Base-by-base conservation (phyloP, 2,329 filamentous ascomycete genomes). In the Cercospora sp. region DNA sequence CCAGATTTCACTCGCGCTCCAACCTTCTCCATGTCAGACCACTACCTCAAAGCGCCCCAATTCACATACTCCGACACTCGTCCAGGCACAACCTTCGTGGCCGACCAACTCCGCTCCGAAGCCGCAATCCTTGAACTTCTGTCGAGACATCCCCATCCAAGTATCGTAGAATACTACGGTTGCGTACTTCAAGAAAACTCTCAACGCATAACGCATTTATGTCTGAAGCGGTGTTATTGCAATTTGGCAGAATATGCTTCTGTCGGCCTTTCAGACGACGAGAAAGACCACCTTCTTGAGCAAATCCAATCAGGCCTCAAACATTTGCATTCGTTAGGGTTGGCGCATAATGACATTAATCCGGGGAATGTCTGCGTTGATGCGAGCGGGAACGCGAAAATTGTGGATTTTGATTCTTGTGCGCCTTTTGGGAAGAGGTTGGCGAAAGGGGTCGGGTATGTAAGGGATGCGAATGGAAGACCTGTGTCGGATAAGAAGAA, bases 391-490 rank as follows among this genome's bases (percentile, higher is more conserved):
- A 69, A 68, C 5, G 73, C 79, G 7, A 72, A 78, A 31, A 73
- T 81, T 57, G 74, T 81, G 42, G 79, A 81, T 68, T 80, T 79
- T 68, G 79, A 77, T 59, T 78, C 77, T 31, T 80, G 77, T 60
- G 60, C 73, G 28, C 72, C 72, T 2, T 75, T 78, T 60, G 77
- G 77, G 4, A 45, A 75, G 63, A 18, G 60, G 20, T 68, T 79
- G 13, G 66, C 73, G 42, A 76, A 76, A 40, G 76, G 74, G 3
- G 72, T 72, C 13, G 75, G 67, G 13, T 64, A n/a, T n/a, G 36
- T 40, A 20, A 31, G 60, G 20, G 30, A 63, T 63, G 7, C 40
- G 8, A 60, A 66, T 12, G 63, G 65, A 18, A 36, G 18, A 16
- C 31, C 60, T 5, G 42, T 77, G 3, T 75, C 72, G 2, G 62